phyloP scores from a whole-genome alignment of 306 rosid species.

The Nissolia schottii region DNA sequence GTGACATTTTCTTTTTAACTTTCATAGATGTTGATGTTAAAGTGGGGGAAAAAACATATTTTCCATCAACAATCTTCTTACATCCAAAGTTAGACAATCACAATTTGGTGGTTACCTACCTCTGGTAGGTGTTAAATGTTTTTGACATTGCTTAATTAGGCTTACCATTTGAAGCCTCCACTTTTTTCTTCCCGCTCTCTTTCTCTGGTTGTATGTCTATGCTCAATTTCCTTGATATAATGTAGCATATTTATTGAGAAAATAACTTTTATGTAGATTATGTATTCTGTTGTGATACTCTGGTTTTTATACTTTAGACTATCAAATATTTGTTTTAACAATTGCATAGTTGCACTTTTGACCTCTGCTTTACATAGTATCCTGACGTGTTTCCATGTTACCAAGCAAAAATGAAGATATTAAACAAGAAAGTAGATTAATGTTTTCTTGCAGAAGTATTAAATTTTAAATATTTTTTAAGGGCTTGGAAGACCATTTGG shows the following conservation, averaged over 20 bases:
- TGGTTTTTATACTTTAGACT: not conserved
- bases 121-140: not conserved
- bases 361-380: not conserved
- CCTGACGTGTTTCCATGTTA: constrained; percentile 1
- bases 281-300: not conserved
- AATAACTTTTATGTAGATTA: not conserved
- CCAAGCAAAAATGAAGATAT: not conserved
- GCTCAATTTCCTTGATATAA: not conserved
- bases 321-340: constrained; percentile 1
- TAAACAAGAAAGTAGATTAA: not conserved
- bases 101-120: not conserved
- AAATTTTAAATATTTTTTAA: constrained; percentile 25
- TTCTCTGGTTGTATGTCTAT: not conserved
- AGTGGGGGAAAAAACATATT: not conserved
- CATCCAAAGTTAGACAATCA: not conserved
- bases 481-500: constrained; percentile 99
- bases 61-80: not conserved
- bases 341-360: not conserved
- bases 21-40: not conserved
- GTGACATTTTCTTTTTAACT: not conserved
- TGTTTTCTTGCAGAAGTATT: constrained; percentile 2
- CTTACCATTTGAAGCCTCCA: not conserved
- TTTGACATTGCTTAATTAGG: not conserved
- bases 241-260: not conserved
- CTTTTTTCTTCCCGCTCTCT: too few species aligned